Evolutionary conservation across 2,329 filamentous ascomycete genomes (phyloP).

Genomic region (Allantophomopsis lycopodina): DNA sequence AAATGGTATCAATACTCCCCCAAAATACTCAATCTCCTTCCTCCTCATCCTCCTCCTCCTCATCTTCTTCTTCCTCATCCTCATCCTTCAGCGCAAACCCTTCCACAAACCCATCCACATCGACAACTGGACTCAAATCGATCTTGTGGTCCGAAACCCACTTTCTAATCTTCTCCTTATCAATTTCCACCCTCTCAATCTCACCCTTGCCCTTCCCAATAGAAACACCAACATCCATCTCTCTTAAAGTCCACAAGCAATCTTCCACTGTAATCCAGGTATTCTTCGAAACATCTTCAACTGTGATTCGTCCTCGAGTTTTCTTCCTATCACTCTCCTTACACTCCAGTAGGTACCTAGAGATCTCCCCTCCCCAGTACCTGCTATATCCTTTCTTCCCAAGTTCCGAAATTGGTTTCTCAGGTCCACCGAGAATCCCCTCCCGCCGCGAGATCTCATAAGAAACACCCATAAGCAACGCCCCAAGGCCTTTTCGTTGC

Average conservation of each 20-base stretch:
- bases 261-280: slow-evolving; percentile 84
- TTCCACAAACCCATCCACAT: slow-evolving; percentile 61
- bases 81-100: slow-evolving; percentile 41
- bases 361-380: slow-evolving; percentile 79
- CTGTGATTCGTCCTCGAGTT: slow-evolving; percentile 33
- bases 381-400: slow-evolving; percentile 70
- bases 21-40: neutral
- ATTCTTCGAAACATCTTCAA: slow-evolving; percentile 58
- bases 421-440: slow-evolving; percentile 74
- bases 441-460: slow-evolving; percentile 85
- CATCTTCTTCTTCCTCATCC: slow-evolving; percentile 21
- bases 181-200: slow-evolving; percentile 34
- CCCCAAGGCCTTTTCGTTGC: slow-evolving; percentile 80
- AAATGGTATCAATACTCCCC: too few relatives aligned
- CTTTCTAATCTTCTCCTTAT: slow-evolving; percentile 41
- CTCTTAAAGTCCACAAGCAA: slow-evolving; percentile 61
- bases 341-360: slow-evolving; percentile 43
- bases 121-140: slow-evolving; percentile 49
- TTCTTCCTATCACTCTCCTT: slow-evolving; percentile 12
- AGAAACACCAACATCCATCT: slow-evolving; percentile 62
- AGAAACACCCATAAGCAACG: slow-evolving; percentile 80
- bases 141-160: slow-evolving; percentile 47
- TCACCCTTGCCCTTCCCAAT: slow-evolving; percentile 28
- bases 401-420: slow-evolving; percentile 82
- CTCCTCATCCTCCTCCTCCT: slow-evolving; percentile 4